Percentiles rank a stretch among this genome's conserved stretches.
Conservation (phyloP, 1,139 yeast genomes). For the Lodderomyces metapsilosis region DNA sequence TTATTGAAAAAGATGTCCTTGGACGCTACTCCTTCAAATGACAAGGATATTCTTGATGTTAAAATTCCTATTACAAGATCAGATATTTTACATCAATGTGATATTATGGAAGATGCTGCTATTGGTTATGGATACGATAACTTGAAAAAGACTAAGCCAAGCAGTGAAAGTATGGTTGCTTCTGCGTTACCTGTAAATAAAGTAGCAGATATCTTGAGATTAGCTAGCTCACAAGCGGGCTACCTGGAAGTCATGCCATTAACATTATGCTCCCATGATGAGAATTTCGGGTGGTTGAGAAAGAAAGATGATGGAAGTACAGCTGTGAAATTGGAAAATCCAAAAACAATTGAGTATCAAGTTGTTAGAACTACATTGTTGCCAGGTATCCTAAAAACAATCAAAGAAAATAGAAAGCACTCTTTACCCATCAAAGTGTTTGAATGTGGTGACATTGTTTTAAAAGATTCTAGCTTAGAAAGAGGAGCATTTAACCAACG, state of each 20-base stretch:
- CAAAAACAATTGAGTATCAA: constrained; percentile 95
- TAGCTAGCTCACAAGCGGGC: constrained; percentile 91
- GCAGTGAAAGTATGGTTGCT: constrained; percentile 78
- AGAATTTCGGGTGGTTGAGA: constrained; percentile 86
- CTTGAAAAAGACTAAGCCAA: constrained; percentile 77
- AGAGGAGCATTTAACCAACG: constrained; percentile 91
- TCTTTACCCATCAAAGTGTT: constrained; percentile 92
- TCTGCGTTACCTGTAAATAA: constrained; percentile 89
- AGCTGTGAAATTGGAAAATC: constrained; percentile 92
- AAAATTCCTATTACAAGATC: constrained; percentile 90
- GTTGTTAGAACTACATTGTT: constrained; percentile 93
- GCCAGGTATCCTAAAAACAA: constrained; percentile 94
- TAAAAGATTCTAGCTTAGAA: constrained; percentile 76
- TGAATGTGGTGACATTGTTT: constrained; percentile 92
- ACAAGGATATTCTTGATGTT: constrained; percentile 61
- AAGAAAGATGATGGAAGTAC: constrained; percentile 66
- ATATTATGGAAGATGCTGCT: constrained; percentile 98
- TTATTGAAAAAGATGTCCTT: constrained; percentile 83
- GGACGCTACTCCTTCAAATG: constrained; percentile 54
- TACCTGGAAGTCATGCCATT: constrained; percentile 96
- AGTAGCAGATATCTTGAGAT: constrained; percentile 84
- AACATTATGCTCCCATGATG: constrained; percentile 94
- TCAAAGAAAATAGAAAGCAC: constrained; percentile 94
- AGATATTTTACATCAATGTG: constrained; percentile 95
- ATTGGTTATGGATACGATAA: constrained; percentile 94